These are phyloP conservation scores for Polytrichum formosum DNA, from an alignment of 225 moss, liverwort and hornwort genomes.

Conservation along the genomic window DNA sequence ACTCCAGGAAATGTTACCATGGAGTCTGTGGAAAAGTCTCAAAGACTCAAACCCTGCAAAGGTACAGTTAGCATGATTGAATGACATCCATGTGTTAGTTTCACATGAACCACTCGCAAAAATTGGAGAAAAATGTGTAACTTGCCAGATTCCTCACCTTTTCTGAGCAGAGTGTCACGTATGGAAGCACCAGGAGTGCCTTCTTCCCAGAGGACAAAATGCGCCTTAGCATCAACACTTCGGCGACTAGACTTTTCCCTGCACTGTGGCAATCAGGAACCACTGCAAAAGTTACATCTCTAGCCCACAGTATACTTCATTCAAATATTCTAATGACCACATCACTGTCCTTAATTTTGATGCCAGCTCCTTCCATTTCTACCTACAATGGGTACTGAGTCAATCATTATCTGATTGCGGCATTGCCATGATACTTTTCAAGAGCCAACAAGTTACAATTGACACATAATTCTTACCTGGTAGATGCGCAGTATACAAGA, in stretches of 20 bases:
- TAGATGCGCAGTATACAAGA: slow-evolving; percentile 94
- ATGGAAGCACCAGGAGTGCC: slow-evolving; percentile 93
- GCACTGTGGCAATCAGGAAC: slow-evolving; percentile 54
- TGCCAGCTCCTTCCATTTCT: too few relatives aligned
- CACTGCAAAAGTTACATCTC: slow-evolving; percentile 16
- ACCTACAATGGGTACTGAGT: too few relatives aligned
- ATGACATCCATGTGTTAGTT: too few relatives aligned
- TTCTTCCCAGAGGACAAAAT: slow-evolving; percentile 80
- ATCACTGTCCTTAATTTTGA: too few relatives aligned
- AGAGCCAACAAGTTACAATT: slow-evolving; percentile 7
- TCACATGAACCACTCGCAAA: not conserved
- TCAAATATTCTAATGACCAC: too few relatives aligned
- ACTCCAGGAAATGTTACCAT: too few relatives aligned
- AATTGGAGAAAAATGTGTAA: not conserved
- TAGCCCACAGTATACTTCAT: not conserved
- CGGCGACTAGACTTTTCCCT: slow-evolving; percentile 97
- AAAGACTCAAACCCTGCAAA: too few relatives aligned
- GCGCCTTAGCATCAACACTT: slow-evolving; percentile 83
- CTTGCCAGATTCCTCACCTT: slow-evolving; percentile 43
- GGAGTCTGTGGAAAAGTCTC: too few relatives aligned
- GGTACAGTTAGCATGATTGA: too few relatives aligned
- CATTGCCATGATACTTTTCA: not conserved
- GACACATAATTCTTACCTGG: slow-evolving; percentile 55
- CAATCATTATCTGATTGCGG: too few relatives aligned
- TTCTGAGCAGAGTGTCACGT: slow-evolving; percentile 89